Base-by-base conservation (phyloP, 306 rosid species). In the Glycine latifolia region DNA sequence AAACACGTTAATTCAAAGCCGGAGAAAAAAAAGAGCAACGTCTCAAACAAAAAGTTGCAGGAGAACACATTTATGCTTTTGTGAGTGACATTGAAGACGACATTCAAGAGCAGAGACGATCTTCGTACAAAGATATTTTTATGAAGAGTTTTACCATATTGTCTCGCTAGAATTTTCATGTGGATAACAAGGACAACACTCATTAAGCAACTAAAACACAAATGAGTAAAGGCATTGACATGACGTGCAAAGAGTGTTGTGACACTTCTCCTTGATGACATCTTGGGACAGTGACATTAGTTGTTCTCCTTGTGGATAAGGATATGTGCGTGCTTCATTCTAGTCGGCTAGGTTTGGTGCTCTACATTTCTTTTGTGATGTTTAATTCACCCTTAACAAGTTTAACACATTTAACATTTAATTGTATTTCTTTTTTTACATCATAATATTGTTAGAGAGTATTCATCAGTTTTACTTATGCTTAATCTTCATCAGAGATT, bases 301-400 rank as follows among this genome's bases (percentile, higher is more conserved):
- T 73, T 62, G 78, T 54, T 81, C 71, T 70, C 79, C 74, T 52
- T 78, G 67, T 67, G 76, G 88, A 74, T 78, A 58, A 78, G 74
- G 83, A 79, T 80, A 60, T 15, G 12, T n/a, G 47, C 54, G 47
- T 71, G 49, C 37, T 66, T 41, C 2, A 67, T 43, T 54, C 17
- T n/a, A 71, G 60, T 63, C 46, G 39, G 69, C 61, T 10, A 70
- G 35, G 20, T 55, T 48, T 52, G 26, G 71, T 56, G 65, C 75
- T 79, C 47, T 43, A 26, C 54, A 54, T 63, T 63, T 54, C 60
- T 33, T 26, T 33, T 75, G 63, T 60, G 58, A 10, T 78, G 88
- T 80, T 67, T 41, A 56, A 73, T 74, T 80, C 76, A 47, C 9
- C 73, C 67, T 37, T 8, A 26, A 67, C 46, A 60, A 58, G 67